Conservation (phyloP, 441 rosid genomes). For the Bocquillonia castaneifolia region DNA sequence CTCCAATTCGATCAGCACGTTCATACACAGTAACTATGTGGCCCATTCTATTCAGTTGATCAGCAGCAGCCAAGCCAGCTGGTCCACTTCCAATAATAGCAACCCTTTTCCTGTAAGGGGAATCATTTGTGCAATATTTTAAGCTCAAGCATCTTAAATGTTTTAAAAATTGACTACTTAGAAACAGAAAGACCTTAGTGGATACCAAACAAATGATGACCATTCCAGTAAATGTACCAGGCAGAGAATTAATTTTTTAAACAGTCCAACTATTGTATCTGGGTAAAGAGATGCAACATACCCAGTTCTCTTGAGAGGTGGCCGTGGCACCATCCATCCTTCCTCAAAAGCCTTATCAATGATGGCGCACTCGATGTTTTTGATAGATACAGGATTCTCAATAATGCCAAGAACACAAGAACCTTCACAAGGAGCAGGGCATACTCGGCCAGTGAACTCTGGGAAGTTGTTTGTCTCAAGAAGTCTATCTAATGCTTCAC, state of each 20-base stretch:
- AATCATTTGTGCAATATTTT: slow-evolving; percentile 6
- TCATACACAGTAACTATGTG: slow-evolving; percentile 93
- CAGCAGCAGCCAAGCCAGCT: slow-evolving; percentile 98
- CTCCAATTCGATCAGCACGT: slow-evolving; percentile 96
- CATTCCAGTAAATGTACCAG: neutral
- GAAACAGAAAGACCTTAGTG: no score
- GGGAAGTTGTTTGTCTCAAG: slow-evolving; percentile 99
- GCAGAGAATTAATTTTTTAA: neutral
- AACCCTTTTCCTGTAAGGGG: slow-evolving; percentile 62
- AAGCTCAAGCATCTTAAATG: neutral
- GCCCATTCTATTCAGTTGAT: slow-evolving; percentile 95
- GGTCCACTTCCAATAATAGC: slow-evolving; percentile 98
- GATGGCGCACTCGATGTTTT: slow-evolving; percentile 88
- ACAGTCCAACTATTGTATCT: neutral
- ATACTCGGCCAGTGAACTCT: slow-evolving; percentile 97
- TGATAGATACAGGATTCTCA: slow-evolving; percentile 98
- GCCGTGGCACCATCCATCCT: slow-evolving; percentile 99
- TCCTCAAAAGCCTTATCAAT: slow-evolving; percentile 97
- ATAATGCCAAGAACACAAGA: slow-evolving; percentile 99
- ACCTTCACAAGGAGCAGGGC: slow-evolving; percentile 99
- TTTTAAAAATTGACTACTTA: no score
- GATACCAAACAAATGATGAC: neutral
- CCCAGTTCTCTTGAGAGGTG: slow-evolving; percentile 91
- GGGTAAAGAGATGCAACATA: slow-evolving; percentile 23
- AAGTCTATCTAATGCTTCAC: slow-evolving; percentile 87